Conservation (phyloP, 1,284 basidiomycete genomes). For the Tylopilus orsonianus region DNA sequence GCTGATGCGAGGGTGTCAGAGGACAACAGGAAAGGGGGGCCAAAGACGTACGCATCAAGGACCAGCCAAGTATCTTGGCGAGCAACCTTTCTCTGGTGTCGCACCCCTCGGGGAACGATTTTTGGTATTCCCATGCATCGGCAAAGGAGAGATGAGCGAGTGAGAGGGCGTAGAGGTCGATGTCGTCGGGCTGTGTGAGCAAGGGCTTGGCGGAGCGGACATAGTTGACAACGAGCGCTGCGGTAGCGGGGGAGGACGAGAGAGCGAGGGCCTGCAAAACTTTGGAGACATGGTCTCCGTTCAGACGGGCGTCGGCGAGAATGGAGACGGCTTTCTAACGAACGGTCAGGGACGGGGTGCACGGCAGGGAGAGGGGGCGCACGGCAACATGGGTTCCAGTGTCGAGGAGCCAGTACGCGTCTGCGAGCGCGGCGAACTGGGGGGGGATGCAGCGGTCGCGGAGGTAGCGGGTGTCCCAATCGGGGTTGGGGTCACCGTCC, state of each 20-base stretch:
- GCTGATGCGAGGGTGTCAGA: slow-evolving; percentile 39
- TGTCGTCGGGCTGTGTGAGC: slow-evolving; percentile 62
- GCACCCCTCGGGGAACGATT: slow-evolving; percentile 59
- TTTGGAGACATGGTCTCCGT: slow-evolving; percentile 72
- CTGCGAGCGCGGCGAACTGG: slow-evolving; percentile 67
- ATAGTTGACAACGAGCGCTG: slow-evolving; percentile 59
- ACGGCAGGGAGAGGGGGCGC: slow-evolving; percentile 33
- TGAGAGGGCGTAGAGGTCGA: slow-evolving; percentile 65
- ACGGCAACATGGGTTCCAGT: slow-evolving; percentile 61
- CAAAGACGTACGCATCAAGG: slow-evolving; percentile 58
- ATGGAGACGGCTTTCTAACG: slow-evolving; percentile 63
- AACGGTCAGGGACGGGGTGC: background rate
- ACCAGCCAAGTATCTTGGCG: slow-evolving; percentile 63
- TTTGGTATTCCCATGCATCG: slow-evolving; percentile 73
- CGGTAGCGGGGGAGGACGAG: slow-evolving; percentile 37
- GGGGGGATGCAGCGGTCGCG: slow-evolving; percentile 62
- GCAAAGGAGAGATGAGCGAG: slow-evolving; percentile 60
- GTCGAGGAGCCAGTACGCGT: slow-evolving; percentile 81
- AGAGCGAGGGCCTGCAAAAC: slow-evolving; percentile 66
- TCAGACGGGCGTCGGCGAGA: slow-evolving; percentile 70
- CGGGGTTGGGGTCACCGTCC: slow-evolving; percentile 51
- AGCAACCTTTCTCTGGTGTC: slow-evolving; percentile 54
- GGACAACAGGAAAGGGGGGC: background rate
- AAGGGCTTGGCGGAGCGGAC: slow-evolving; percentile 68
- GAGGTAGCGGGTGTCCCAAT: slow-evolving; percentile 44